Conservation (phyloP, 2,329 filamentous ascomycete genomes). For the Cadophora gregata region DNA sequence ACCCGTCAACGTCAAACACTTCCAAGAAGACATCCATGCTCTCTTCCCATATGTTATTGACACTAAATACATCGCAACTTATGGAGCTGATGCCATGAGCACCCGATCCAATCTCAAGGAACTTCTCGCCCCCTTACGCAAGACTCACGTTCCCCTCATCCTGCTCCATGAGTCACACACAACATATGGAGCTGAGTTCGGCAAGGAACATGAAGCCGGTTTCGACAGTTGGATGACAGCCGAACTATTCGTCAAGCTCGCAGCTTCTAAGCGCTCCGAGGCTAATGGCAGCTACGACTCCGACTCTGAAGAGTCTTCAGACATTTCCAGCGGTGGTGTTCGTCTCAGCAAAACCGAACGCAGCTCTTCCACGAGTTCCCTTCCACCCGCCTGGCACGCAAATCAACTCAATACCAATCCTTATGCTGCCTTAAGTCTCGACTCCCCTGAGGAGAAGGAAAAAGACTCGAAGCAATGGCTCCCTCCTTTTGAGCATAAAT, state of each 20-base stretch:
- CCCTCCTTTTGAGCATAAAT: conserved; percentile 29
- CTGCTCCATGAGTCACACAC: conserved; percentile 46
- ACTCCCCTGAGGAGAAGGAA: neutral
- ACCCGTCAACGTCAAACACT: conserved; percentile 59
- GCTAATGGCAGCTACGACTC: conserved; percentile 3
- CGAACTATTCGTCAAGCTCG: conserved; percentile 48
- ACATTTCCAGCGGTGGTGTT: conserved; percentile 12
- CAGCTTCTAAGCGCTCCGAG: conserved; percentile 18
- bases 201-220: conserved; percentile 60
- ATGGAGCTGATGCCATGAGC: conserved; percentile 45
- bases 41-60: conserved; percentile 59
- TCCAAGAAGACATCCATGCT: conserved; percentile 55
- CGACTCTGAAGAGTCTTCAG: neutral
- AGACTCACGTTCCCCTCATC: conserved; percentile 51
- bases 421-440: neutral
- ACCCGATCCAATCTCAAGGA: conserved; percentile 54
- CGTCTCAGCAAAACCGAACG: neutral
- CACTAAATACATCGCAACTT: conserved; percentile 63
- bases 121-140: conserved; percentile 51
- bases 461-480: conserved; percentile 31
- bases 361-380: neutral
- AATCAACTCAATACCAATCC: conserved; percentile 21
- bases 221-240: conserved; percentile 61
- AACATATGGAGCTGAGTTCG: conserved; percentile 33
- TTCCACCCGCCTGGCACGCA: conserved; percentile 23